Percentiles rank a stretch among this genome's conserved stretches.
Evolutionary conservation across 805 yeast genomes (phyloP).

Genomic region (Wickerhamiella lipophila): DNA sequence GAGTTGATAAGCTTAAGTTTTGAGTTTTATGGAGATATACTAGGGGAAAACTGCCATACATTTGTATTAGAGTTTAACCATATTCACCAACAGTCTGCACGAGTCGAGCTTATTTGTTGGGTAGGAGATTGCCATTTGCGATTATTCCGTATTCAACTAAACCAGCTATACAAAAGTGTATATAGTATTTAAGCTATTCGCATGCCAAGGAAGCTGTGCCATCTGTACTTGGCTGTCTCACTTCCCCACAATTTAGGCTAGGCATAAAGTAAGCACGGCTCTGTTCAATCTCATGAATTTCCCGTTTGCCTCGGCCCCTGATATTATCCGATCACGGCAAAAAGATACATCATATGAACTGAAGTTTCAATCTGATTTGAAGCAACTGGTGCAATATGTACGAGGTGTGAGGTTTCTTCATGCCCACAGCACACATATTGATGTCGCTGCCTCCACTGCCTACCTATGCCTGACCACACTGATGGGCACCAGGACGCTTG

Average conservation of each 20-base stretch:
- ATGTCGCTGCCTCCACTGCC: slow-evolving; percentile 42
- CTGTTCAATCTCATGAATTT: slow-evolving; percentile 22
- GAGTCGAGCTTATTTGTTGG: neutral
- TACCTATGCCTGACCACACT: slow-evolving; percentile 69
- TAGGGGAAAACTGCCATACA: no score
- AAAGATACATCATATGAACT: slow-evolving; percentile 68
- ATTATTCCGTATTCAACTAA: no score
- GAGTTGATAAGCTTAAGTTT: neutral
- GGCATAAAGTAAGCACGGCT: neutral
- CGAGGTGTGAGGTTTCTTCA: slow-evolving; percentile 47
- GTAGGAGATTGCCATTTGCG: no score
- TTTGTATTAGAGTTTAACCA: neutral
- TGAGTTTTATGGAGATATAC: neutral
- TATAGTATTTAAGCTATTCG: neutral
- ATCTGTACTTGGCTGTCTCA: neutral
- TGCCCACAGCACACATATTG: slow-evolving; percentile 47
- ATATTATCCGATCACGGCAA: slow-evolving; percentile 80
- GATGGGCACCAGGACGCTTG: slow-evolving; percentile 66
- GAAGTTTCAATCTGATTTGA: slow-evolving; percentile 41
- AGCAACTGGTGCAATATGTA: slow-evolving; percentile 41
- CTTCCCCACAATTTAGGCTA: neutral
- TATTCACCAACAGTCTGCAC: neutral
- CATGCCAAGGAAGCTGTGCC: neutral
- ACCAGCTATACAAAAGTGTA: no score
- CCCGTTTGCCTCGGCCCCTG: slow-evolving; percentile 77